Base-by-base conservation (phyloP, 2,329 filamentous ascomycete genomes). In the Pestalotiopsis fici region DNA sequence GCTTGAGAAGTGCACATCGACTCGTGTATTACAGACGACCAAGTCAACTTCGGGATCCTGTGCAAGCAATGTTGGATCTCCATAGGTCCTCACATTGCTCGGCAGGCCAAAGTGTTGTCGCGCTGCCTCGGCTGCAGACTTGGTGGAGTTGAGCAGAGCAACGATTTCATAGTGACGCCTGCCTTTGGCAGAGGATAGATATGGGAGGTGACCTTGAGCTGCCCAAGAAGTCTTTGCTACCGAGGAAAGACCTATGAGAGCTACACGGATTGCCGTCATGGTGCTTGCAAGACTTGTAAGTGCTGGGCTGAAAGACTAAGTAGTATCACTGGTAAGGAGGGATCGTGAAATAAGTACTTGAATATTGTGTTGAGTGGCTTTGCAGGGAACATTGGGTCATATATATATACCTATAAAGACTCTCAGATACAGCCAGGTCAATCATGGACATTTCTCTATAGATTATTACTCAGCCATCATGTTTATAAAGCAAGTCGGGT, bases 181-280 rank as follows among this genome's bases (percentile, higher is more conserved):
- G 7, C 83, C 81, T 3, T 74, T 77, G 0, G 82, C 75, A 0
- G 85, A 85, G 35, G 83, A 75, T 2, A 91, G 83, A 73, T 90
- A 90, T 0, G 89, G 87, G 0, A 91, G 82, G 71, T 91, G 89
- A 2, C 85, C 87, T 28, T 73, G 71, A 37, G 78, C 80, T 2
- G 87, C 87, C 88, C 88, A 91, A 0, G 83, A 82, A 4, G 81
- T 82, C 35, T 80, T 80, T 62, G 85, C 83, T 1, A 81, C 80
- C 65, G 84, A 78, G 1, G 86, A 89, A 64, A 90, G 85, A 59
- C 88, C 88, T 67, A 89, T 81, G n/a, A 90, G 79, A 35, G 83
- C 88, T 18, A 86, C 77, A 64, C 86, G 84, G 67, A 89, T 87
- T 11, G 82, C 85, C 47, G 84, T 73, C 83, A 87, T 85, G 64